Base-by-base conservation (phyloP, 805 yeast species). In the Candida koratica region DNA sequence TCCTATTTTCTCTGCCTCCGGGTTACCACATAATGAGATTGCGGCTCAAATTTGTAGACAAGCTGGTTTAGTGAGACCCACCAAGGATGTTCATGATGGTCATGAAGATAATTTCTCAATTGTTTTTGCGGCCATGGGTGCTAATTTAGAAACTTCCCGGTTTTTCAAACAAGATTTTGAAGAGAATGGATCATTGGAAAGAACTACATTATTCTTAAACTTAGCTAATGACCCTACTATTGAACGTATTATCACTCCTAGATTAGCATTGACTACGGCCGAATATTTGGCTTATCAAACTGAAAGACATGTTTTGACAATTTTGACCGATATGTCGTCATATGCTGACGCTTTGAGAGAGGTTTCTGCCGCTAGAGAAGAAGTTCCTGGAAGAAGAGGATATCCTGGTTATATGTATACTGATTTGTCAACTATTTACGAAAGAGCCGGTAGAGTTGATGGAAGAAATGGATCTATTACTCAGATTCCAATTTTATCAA, bases 381-480 rank as follows among this genome's bases (percentile, higher is more conserved):
- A 94, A 71, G 98, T 93, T 31, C 98, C 98, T 60, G 99, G 99
- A 76, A 88, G 99, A 79, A 88, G 99, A 81, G 99, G 99, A 75
- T 93, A 93, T 68, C 99, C 99, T 47, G 99, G 99, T 84, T 93
- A 93, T 67, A 93, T 93, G 99, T 93, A 93, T 72, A 93, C 99
- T 32, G 99, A 93, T 82, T 86, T 93, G 74, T 86, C 97, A 34
- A 93, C 97, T 35, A 88, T 93, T 57, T 93, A 93, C 66, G 99
- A 93, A 73, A 86, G 99, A 75, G 99, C 99, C 30, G 99, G 99
- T 64, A 85, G 99, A 75, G 97, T 93, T 45, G 98, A 93, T 71
- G 99, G 99, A 49, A 84, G 98, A 72, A 93, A 93, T 58, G 99
- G 99, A 62, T 93, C 98, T 32, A 93, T 93, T 60, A 93, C 99